These are phyloP conservation scores for Myriosclerotinia curreyana DNA, from an alignment of 2,329 filamentous ascomycete genomes.

Conservation along the genomic window DNA sequence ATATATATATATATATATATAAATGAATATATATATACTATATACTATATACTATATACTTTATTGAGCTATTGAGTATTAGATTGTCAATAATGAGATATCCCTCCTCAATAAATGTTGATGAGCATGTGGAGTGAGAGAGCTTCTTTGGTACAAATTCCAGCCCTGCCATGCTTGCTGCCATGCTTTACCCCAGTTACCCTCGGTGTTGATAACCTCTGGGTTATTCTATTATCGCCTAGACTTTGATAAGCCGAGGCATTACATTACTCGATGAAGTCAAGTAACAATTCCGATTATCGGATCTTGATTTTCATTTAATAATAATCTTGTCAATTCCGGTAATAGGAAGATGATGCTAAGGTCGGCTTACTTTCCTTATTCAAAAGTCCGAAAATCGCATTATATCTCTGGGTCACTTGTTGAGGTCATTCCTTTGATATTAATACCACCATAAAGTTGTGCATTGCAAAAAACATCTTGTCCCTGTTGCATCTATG, in stretches of 20 bases:
- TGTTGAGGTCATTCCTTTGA: neutral
- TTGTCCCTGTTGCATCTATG: neutral
- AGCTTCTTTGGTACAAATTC: no score
- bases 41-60: neutral
- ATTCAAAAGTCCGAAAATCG: neutral
- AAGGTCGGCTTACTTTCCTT: neutral
- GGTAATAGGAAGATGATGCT: constrained; percentile 5
- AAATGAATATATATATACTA: neutral
- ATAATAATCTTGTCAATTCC: neutral
- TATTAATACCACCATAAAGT: neutral
- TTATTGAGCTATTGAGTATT: neutral
- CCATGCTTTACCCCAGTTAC: neutral
- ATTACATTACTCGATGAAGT: constrained; percentile 1
- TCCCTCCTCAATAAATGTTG: neutral
- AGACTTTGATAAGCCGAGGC: constrained; percentile 16
- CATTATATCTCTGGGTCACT: neutral
- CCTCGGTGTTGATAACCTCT: constrained; percentile 1
- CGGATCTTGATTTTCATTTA: neutral
- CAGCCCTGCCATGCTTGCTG: constrained; percentile 2
- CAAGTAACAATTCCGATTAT: constrained; percentile 8
- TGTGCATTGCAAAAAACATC: neutral
- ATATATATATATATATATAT: neutral
- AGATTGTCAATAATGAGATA: no score
- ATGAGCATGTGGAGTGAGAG: neutral
- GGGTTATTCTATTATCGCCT: constrained; percentile 21